These are phyloP conservation scores for Sanghuangporus sanghuang DNA, from an alignment of 1,284 basidiomycete genomes.

Conservation along the genomic window DNA sequence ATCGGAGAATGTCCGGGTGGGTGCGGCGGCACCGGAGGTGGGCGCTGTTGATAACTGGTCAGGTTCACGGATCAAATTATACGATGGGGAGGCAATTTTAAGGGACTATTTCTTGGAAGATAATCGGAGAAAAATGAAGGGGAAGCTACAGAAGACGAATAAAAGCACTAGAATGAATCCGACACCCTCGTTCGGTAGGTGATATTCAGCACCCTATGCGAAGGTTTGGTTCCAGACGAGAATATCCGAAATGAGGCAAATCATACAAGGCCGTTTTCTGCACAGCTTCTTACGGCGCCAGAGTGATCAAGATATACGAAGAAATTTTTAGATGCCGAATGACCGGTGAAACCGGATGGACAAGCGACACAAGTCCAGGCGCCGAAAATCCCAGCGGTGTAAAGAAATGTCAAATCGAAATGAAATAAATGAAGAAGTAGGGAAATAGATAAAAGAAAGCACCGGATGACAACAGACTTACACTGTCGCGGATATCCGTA, in stretches of 20 bases:
- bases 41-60: neutral
- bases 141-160: neutral
- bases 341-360: constrained; percentile 8
- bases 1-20: neutral
- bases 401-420: neutral
- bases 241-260: neutral
- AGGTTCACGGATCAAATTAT: neutral
- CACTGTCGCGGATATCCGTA: constrained; percentile 3
- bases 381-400: neutral
- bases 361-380: neutral
- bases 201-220: neutral
- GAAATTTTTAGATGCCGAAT: constrained; percentile 6
- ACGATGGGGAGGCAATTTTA: neutral
- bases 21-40: constrained; percentile 12
- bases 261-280: neutral
- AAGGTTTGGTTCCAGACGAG: neutral
- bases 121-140: neutral
- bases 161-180: neutral
- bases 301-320: neutral
- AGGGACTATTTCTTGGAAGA: neutral
- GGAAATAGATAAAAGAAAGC: neutral
- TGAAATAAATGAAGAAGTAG: neutral
- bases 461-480: constrained; percentile 4
- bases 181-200: neutral
- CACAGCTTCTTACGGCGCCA: neutral